These are phyloP conservation scores for Candida peoriensis DNA, from an alignment of 805 yeast genomes.

Conservation along the genomic window DNA sequence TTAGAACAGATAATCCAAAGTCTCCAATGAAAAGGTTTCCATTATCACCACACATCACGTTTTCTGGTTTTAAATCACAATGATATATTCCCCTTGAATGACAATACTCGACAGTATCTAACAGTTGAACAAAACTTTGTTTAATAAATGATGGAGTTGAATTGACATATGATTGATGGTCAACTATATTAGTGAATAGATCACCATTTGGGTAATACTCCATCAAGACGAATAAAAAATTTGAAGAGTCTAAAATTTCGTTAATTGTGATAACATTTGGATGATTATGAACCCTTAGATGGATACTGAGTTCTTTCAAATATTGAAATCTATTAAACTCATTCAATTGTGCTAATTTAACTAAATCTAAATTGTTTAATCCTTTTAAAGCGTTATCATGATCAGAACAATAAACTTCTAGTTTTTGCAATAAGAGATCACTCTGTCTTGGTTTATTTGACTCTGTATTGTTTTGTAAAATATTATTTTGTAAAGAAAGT, in stretches of 20 bases:
- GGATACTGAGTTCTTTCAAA: slow-evolving; percentile 67
- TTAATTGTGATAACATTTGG: slow-evolving; percentile 75
- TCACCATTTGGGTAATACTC: slow-evolving; percentile 87
- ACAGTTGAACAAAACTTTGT: slow-evolving; percentile 65
- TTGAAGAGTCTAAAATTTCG: slow-evolving; percentile 58
- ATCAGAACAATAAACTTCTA: slow-evolving; percentile 6
- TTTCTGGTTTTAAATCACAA: slow-evolving; percentile 95
- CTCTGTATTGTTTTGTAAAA: slow-evolving; percentile 19
- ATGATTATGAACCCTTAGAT: slow-evolving; percentile 69
- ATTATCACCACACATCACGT: slow-evolving; percentile 61
- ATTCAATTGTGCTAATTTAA: slow-evolving; percentile 10
- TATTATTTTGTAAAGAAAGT: too few relatives aligned
- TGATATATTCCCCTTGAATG: slow-evolving; percentile 83
- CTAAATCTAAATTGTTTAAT: slow-evolving; percentile 16
- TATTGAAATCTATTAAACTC: slow-evolving; percentile 7
- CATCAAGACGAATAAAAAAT: slow-evolving; percentile 66
- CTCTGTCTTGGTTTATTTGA: slow-evolving; percentile 11
- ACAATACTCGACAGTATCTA: slow-evolving; percentile 78
- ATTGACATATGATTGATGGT: slow-evolving; percentile 49
- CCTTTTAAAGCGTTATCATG: slow-evolving; percentile 5
- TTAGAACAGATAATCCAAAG: slow-evolving; percentile 80
- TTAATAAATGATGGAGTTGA: slow-evolving; percentile 47
- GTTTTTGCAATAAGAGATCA: slow-evolving; percentile 18
- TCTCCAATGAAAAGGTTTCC: slow-evolving; percentile 69
- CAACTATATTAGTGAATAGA: slow-evolving; percentile 80